Conservation (phyloP, 2,329 filamentous ascomycete genomes). For the Aspergillus sp. region DNA sequence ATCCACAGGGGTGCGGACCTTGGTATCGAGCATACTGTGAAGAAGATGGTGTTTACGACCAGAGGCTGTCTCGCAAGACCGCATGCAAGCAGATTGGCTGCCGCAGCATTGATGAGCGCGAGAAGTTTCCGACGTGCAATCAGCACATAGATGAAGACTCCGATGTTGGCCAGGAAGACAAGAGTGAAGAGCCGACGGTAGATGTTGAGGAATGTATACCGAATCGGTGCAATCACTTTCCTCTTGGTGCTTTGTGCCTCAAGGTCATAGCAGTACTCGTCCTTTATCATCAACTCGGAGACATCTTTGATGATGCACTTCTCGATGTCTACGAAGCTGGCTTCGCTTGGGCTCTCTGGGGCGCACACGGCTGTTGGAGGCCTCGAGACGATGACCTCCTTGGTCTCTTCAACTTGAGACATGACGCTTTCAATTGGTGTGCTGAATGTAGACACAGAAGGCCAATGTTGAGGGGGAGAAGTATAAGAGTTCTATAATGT, state of each 20-base stretch:
- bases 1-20: conserved; percentile 46
- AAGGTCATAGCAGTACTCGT: conserved; percentile 24
- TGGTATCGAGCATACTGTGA: conserved; percentile 46
- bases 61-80: conserved; percentile 54
- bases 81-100: conserved; percentile 48
- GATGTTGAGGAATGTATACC: conserved; percentile 39
- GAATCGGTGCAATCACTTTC: conserved; percentile 29
- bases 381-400: background rate
- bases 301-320: conserved; percentile 13
- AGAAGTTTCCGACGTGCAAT: conserved; percentile 35
- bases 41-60: conserved; percentile 54
- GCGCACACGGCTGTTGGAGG: conserved; percentile 16
- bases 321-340: conserved; percentile 22
- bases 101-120: conserved; percentile 43
- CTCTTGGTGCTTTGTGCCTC: conserved; percentile 28
- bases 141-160: conserved; percentile 38
- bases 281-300: conserved; percentile 18
- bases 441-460: background rate
- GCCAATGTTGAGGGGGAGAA: background rate
- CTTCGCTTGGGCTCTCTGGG: conserved; percentile 17
- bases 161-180: conserved; percentile 41
- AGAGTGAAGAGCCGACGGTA: conserved; percentile 46
- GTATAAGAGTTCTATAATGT: background rate
- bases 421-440: conserved; percentile 10
- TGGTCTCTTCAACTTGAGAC: conserved; percentile 15